Percentiles rank a stretch among this genome's conserved stretches.
Conservation (phyloP, 1,284 basidiomycete genomes). For the Ustilago vetiveriae region DNA sequence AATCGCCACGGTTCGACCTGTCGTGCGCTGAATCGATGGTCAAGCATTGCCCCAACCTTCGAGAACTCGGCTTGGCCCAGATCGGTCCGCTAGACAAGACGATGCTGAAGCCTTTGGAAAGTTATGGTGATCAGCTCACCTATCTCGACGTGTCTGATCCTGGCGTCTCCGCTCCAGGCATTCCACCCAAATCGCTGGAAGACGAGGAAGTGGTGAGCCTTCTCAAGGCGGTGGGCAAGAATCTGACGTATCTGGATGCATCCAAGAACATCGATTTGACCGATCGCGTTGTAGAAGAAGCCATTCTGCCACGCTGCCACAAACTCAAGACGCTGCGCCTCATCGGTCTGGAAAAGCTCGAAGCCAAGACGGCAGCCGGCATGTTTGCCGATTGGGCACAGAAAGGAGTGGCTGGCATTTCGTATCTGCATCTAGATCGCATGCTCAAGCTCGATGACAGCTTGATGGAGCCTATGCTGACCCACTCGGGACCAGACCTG, state of each 20-base stretch:
- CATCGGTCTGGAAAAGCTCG: slow-evolving; percentile 73
- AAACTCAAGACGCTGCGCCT: slow-evolving; percentile 74
- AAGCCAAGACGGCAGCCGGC: slow-evolving; percentile 30
- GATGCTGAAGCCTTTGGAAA: slow-evolving; percentile 52
- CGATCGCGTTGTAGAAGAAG: slow-evolving; percentile 74
- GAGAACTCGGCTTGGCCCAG: slow-evolving; percentile 80
- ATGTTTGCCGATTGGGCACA: slow-evolving; percentile 38
- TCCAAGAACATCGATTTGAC: slow-evolving; percentile 74
- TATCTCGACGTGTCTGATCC: slow-evolving; percentile 76
- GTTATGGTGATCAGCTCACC: slow-evolving; percentile 70
- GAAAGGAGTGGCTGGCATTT: slow-evolving; percentile 33
- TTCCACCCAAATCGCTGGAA: slow-evolving; percentile 69
- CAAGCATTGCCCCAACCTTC: slow-evolving; percentile 74
- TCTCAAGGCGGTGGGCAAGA: slow-evolving; percentile 71
- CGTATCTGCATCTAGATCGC: slow-evolving; percentile 60
- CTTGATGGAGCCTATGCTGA: slow-evolving; percentile 75
- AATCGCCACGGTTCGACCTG: slow-evolving; percentile 84
- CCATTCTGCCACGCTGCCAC: slow-evolving; percentile 73
- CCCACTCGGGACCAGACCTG: slow-evolving; percentile 77
- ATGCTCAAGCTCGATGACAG: slow-evolving; percentile 71
- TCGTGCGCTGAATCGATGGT: slow-evolving; percentile 77
- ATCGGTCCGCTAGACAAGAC: slow-evolving; percentile 73
- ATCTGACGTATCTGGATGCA: slow-evolving; percentile 73
- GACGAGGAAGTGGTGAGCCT: slow-evolving; percentile 75
- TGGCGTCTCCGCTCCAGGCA: slow-evolving; percentile 65